phyloP scores from a whole-genome alignment of 805 yeast genomes.

The Candida anglica region DNA sequence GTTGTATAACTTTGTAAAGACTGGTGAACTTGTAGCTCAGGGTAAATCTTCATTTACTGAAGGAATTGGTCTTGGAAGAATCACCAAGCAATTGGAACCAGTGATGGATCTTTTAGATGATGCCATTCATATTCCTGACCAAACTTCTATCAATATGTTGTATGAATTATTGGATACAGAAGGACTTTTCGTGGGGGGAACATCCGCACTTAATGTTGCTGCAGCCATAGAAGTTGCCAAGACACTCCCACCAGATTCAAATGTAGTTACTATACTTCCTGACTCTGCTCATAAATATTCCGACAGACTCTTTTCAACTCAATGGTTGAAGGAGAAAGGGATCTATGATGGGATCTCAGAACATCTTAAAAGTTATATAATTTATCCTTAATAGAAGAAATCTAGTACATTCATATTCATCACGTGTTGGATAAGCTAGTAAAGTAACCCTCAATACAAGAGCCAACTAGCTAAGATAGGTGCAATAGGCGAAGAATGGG shows the following conservation, averaged over 20 bases:
- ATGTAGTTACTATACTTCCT: slow-evolving; percentile 83
- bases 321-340: slow-evolving; percentile 71
- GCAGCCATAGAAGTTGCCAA: slow-evolving; percentile 81
- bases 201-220: slow-evolving; percentile 84
- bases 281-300: slow-evolving; percentile 91
- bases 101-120: slow-evolving; percentile 76
- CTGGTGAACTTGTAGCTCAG: slow-evolving; percentile 60
- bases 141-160: slow-evolving; percentile 76
- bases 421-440: too few relatives aligned
- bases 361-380: slow-evolving; percentile 63
- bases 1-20: slow-evolving; percentile 70
- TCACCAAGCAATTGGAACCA: slow-evolving; percentile 74
- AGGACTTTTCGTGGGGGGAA: slow-evolving; percentile 87
- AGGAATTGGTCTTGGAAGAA: slow-evolving; percentile 95
- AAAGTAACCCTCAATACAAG: too few relatives aligned
- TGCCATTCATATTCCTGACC: slow-evolving; percentile 76
- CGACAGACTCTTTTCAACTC: slow-evolving; percentile 70
- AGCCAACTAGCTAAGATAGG: too few relatives aligned
- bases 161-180: slow-evolving; percentile 83
- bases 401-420: too few relatives aligned
- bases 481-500: too few relatives aligned
- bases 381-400: too few relatives aligned
- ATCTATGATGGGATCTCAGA: slow-evolving; percentile 66
- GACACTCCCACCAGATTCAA: slow-evolving; percentile 69
- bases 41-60: slow-evolving; percentile 88